Conservation (phyloP, 1,284 basidiomycete species). For the Jaminaea rosea region DNA sequence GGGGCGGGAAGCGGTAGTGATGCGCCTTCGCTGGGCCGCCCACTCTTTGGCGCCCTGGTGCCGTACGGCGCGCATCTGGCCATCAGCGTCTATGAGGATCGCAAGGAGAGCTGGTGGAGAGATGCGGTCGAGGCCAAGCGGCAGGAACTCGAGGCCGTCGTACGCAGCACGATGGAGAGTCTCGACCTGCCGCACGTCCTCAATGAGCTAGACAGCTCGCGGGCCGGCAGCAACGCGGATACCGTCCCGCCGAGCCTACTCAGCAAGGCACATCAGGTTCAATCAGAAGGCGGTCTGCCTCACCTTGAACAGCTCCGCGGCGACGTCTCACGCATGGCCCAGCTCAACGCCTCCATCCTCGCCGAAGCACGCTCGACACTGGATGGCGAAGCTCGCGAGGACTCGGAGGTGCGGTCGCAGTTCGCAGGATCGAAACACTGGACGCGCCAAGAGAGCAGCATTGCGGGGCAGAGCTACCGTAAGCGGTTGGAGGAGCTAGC, state of each 20-base stretch:
- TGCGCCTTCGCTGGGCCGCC: slow-evolving; percentile 47
- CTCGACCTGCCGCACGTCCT: slow-evolving; percentile 62
- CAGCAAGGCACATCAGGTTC: slow-evolving; percentile 73
- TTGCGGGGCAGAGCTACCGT: slow-evolving; percentile 48
- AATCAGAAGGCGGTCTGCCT: slow-evolving; percentile 60
- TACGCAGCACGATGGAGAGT: slow-evolving; percentile 4
- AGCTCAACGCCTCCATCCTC: slow-evolving; percentile 59
- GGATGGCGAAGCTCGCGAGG: slow-evolving; percentile 78
- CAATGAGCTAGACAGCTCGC: slow-evolving; percentile 72
- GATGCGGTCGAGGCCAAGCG: slow-evolving; percentile 60
- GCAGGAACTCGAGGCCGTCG: slow-evolving; percentile 59
- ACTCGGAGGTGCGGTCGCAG: slow-evolving; percentile 56
- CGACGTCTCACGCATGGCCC: slow-evolving; percentile 63
- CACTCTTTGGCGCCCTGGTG: slow-evolving; percentile 67
- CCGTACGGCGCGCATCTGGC: slow-evolving; percentile 83
- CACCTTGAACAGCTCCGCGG: slow-evolving; percentile 65
- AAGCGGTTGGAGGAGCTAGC: slow-evolving; percentile 22
- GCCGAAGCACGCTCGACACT: slow-evolving; percentile 76
- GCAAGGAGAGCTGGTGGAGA: slow-evolving; percentile 65
- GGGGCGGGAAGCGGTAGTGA: slow-evolving; percentile 11
- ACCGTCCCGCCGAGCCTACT: slow-evolving; percentile 80
- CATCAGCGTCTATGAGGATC: slow-evolving; percentile 79
- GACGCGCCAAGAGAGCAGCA: slow-evolving; percentile 52
- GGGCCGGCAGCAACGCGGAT: no score
- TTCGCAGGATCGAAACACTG: slow-evolving; percentile 52